Percentiles rank a stretch among this genome's conserved stretches.
phyloP scores from a whole-genome alignment of 2,329 filamentous ascomycete species.

The Xylariales sp. region DNA sequence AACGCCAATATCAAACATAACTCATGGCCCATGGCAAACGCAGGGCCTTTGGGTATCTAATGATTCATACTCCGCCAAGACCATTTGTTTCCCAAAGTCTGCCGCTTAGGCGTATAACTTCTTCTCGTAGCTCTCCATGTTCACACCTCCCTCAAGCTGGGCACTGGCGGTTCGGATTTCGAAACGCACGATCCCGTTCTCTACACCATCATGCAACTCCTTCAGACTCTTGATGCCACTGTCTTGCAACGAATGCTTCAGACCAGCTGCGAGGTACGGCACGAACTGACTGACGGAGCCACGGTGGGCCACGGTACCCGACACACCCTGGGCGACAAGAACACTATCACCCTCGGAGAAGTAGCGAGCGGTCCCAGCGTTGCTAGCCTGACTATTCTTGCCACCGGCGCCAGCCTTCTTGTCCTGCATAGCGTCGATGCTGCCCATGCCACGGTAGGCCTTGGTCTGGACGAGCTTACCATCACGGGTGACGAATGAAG shows the following conservation, averaged over 20 bases:
- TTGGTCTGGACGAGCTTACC: slow-evolving; percentile 99
- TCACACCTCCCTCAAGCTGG: slow-evolving; percentile 93
- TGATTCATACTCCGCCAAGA: no score
- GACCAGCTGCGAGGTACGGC: slow-evolving; percentile 88
- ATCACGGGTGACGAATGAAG: slow-evolving; percentile 92
- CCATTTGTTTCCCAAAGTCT: no score
- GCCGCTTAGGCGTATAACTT: slow-evolving; percentile 80
- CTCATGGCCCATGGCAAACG: no score
- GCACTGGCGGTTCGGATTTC: slow-evolving; percentile 92
- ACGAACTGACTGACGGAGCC: slow-evolving; percentile 91
- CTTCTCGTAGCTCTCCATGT: slow-evolving; percentile 99
- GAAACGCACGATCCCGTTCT: slow-evolving; percentile 75
- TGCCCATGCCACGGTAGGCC: slow-evolving; percentile 98
- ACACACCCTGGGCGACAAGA: slow-evolving; percentile 94
- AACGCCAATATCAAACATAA: no score
- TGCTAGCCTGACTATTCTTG: slow-evolving; percentile 72
- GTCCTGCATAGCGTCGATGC: slow-evolving; percentile 99
- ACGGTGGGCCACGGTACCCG: slow-evolving; percentile 75
- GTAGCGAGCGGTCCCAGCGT: slow-evolving; percentile 94
- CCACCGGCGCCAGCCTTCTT: slow-evolving; percentile 81
- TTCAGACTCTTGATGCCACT: slow-evolving; percentile 78
- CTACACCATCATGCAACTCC: slow-evolving; percentile 71
- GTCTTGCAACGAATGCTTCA: slow-evolving; percentile 97
- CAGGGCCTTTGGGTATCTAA: no score
- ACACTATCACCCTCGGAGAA: slow-evolving; percentile 96